A percentile compares a stretch with the other conserved stretches of the same genome.
phyloP scores from a whole-genome alignment of 306 rosid genomes.

The Dalbergia cultrata region DNA sequence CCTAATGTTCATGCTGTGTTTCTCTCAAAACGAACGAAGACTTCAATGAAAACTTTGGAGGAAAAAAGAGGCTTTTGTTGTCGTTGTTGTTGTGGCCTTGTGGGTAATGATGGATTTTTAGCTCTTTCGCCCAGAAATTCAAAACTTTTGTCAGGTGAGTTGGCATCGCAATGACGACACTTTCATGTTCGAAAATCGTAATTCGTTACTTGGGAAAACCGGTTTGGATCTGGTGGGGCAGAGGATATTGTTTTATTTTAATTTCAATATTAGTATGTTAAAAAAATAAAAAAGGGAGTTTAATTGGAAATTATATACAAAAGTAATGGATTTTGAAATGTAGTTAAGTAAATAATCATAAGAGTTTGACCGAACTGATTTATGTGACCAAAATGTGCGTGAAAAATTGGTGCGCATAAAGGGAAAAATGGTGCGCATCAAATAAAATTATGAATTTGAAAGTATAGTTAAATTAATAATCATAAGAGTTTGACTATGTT shows the following conservation, averaged over 20 bases:
- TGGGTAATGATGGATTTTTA: constrained; percentile 41
- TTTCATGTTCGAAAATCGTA: constrained; percentile 41
- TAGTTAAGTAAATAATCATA: background rate
- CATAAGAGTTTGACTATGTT: too few relatives aligned
- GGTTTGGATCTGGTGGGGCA: constrained; percentile 57
- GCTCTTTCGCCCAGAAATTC: constrained; percentile 28
- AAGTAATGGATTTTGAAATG: background rate
- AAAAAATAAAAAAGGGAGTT: too few relatives aligned
- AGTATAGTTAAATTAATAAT: too few relatives aligned
- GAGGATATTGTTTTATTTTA: background rate
- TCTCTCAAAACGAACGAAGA: constrained; percentile 12
- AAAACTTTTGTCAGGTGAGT: constrained; percentile 55
- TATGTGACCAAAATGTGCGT: too few relatives aligned
- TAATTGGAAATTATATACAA: too few relatives aligned
- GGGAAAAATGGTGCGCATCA: too few relatives aligned
- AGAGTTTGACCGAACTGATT: background rate
- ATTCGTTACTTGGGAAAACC: constrained; percentile 61
- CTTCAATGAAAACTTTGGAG: constrained; percentile 25
- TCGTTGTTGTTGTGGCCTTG: constrained; percentile 6
- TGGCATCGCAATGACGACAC: constrained; percentile 45
- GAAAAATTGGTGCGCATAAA: too few relatives aligned
- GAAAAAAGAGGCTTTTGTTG: background rate
- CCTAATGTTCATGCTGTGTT: background rate
- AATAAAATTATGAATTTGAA: too few relatives aligned
- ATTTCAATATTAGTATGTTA: too few relatives aligned